Evolutionary conservation across 2,329 filamentous ascomycete genomes (phyloP).

Genomic region (Alternaria arbusti): DNA sequence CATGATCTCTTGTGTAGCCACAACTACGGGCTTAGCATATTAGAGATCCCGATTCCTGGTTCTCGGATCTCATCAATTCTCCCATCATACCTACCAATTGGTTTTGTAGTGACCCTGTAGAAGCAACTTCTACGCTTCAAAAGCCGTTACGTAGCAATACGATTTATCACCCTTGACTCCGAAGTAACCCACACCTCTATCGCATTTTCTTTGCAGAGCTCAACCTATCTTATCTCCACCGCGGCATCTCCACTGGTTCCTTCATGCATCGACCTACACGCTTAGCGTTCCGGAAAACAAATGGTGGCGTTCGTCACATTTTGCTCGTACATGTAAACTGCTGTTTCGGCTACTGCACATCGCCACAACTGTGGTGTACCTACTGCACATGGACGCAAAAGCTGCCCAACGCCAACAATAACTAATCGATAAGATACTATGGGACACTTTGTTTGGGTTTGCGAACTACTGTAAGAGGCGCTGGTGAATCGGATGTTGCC

Average conservation of each 20-base stretch:
- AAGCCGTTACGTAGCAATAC: background rate
- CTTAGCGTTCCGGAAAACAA: background rate
- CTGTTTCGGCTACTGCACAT: conserved; percentile 3
- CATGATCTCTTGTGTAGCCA: background rate
- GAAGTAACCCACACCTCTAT: background rate
- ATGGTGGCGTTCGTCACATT: background rate
- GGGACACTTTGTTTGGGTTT: background rate
- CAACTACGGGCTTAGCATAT: background rate
- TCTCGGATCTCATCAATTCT: background rate
- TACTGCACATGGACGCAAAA: background rate
- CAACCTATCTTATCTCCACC: background rate
- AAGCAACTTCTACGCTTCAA: background rate
- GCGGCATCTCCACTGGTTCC: background rate
- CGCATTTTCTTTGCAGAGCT: background rate
- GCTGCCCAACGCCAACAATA: background rate
- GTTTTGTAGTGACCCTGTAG: background rate
- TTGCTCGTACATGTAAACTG: background rate
- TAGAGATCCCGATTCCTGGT: background rate
- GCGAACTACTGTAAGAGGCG: background rate
- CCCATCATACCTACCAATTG: too few species aligned
- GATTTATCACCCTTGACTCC: background rate
- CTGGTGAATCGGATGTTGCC: background rate
- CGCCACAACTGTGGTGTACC: background rate
- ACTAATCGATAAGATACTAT: background rate
- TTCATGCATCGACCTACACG: background rate